Evolutionary conservation across 805 yeast genomes (phyloP).

Genomic region (Candida boidinii): DNA sequence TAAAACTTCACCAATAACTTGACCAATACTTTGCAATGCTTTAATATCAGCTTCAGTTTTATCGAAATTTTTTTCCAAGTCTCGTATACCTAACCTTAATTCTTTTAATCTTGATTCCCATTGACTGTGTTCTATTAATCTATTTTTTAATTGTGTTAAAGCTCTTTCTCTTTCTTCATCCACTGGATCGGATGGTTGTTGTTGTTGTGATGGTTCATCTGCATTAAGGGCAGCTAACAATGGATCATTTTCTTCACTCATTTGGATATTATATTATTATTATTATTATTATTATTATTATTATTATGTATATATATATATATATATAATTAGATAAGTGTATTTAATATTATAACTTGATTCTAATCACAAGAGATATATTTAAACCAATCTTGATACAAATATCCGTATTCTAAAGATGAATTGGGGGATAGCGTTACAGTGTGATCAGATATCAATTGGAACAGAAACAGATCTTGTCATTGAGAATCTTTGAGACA

Average conservation of each 20-base stretch:
- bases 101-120: slow-evolving; percentile 90
- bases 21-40: slow-evolving; percentile 95
- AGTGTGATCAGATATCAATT: no score
- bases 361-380: no score
- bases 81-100: slow-evolving; percentile 74
- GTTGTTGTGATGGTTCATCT: slow-evolving; percentile 19
- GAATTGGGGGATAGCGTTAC: no score
- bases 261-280: no score
- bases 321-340: no score
- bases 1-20: slow-evolving; percentile 92
- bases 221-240: slow-evolving; percentile 57
- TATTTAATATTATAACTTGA: no score
- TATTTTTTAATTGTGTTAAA: slow-evolving; percentile 68
- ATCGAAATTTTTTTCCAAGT: slow-evolving; percentile 71
- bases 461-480: no score
- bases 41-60: slow-evolving; percentile 96
- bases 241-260: slow-evolving; percentile 59
- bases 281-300: no score
- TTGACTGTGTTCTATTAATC: slow-evolving; percentile 84
- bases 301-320: no score
- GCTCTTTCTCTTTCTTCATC: slow-evolving; percentile 77
- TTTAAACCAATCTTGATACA: no score
- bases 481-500: no score
- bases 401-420: no score
- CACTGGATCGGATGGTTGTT: slow-evolving; percentile 23